Base-by-base conservation (phyloP, 192 early-diverging fungal genomes). In the Dissophora ornata region DNA sequence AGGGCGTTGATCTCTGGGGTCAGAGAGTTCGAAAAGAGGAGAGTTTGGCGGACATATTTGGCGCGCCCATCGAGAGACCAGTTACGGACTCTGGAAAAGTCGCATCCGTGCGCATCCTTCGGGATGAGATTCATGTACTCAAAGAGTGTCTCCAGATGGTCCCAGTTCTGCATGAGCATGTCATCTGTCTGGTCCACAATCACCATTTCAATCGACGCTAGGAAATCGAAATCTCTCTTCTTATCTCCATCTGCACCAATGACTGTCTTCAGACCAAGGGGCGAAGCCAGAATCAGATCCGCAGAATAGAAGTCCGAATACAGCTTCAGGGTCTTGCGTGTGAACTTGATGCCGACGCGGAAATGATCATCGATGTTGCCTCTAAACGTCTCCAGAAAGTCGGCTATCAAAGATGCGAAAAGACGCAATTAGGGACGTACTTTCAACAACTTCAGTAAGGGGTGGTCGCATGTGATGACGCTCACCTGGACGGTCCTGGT, bases 101-200 rank as follows among this genome's bases (percentile, higher is more conserved):
- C 96, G 77, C 94, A 96, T 26, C 90, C 96, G 54, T 96, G 96
- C n/a, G 92, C 81, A 65, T 93, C 85, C 62, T 95, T 96, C 3
- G 98, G 97, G 13, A 91, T 96, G 40, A 85, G 57, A 70, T 99
- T 98, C 79, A 97, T 58, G 62, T 94, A 85, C 15, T 92, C 80
- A 60, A 97, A 93, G 6, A 97, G 79, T 55, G 93, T 90, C 85
- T 86, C 71, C 36, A 97, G 81, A 63, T 99, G 96, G 62, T 99
- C 97, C 96, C 96, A 99, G 85, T 98, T 99, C 69, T 99, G 98
- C 96, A 97, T 98, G 63, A 96, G 70, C 62, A 98, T 81, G 44
- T 91, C 84, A 42, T 97, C 91, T 34, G 91, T 86, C 63, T 92
- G 89, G 75, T 98, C 96, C 13, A 97, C 64, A 54, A 99, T 89